Evolutionary conservation across 257 asterid species (phyloP).

Genomic region (Primulina huaijiensis): DNA sequence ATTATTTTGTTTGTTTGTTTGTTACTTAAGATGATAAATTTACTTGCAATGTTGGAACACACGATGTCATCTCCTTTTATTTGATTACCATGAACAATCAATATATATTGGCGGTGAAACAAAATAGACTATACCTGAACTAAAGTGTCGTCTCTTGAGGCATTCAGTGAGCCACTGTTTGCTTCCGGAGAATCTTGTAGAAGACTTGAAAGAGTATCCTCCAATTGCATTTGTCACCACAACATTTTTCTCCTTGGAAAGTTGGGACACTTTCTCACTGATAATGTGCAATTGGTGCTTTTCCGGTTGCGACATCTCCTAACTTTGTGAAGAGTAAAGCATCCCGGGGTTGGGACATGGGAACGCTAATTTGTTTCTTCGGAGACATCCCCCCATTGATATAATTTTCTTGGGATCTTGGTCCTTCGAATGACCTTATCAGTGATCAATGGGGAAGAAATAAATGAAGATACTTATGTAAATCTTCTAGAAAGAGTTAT

Average conservation of each 20-base stretch:
- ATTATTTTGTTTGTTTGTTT: no score
- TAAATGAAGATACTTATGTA: not conserved
- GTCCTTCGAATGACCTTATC: no score
- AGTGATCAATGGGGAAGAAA: not conserved
- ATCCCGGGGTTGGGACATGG: not conserved
- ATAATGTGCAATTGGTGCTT: not conserved
- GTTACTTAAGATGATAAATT: not conserved
- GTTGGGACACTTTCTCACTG: not conserved
- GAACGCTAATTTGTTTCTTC: not conserved
- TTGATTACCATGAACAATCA: not conserved
- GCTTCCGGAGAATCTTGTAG: not conserved
- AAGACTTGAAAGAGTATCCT: not conserved
- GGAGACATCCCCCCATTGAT: not conserved
- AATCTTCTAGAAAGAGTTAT: not conserved
- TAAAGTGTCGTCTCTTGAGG: not conserved
- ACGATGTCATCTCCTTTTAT: no score
- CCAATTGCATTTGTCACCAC: not conserved
- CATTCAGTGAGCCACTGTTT: not conserved
- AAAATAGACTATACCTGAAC: not conserved
- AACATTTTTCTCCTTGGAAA: not conserved
- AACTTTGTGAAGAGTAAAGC: not conserved
- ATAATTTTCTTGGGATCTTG: not conserved
- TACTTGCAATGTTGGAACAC: no score
- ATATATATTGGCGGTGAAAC: not conserved
- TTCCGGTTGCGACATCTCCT: not conserved